Percentiles rank a stretch among this genome's conserved stretches.
Evolutionary conservation across 2,329 filamentous ascomycete species (phyloP).

Genomic region (Claviceps pazoutovae): DNA sequence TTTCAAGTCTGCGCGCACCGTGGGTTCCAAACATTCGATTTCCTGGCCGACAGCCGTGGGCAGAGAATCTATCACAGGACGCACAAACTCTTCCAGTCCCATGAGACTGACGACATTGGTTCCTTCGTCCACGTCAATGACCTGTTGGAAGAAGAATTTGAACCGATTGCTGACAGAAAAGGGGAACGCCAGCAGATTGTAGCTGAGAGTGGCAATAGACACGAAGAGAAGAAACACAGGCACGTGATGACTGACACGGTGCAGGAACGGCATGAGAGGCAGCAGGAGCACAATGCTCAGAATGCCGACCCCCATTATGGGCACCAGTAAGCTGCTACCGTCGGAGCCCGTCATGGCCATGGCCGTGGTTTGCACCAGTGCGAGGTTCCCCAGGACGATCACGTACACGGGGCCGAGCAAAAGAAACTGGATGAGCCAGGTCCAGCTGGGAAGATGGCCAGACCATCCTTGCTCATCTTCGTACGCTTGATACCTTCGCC

Average conservation of each 20-base stretch:
- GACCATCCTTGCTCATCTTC: conserved; percentile 79
- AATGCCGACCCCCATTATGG: conserved; percentile 56
- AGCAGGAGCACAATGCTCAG: conserved; percentile 60
- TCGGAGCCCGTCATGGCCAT: conserved; percentile 74
- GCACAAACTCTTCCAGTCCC: conserved; percentile 54
- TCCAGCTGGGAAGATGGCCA: conserved; percentile 60
- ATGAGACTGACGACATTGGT: conserved; percentile 54
- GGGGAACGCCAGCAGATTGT: conserved; percentile 78
- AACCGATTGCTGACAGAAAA: conserved; percentile 68
- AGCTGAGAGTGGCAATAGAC: conserved; percentile 62
- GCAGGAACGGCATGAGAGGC: conserved; percentile 71
- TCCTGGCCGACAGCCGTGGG: conserved; percentile 55
- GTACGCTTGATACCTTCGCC: conserved; percentile 30
- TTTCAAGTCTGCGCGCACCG: conserved; percentile 31
- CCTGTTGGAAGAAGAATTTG: conserved; percentile 80
- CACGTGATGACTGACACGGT: conserved; percentile 72
- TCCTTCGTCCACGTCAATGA: conserved; percentile 62
- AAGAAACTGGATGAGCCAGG: conserved; percentile 79
- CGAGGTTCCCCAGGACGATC: conserved; percentile 63
- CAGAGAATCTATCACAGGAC: conserved; percentile 50
- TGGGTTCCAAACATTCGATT: conserved; percentile 32
- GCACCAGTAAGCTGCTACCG: conserved; percentile 55
- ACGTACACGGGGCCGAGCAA: conserved; percentile 65
- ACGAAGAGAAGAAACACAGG: conserved; percentile 63
- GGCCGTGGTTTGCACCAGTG: conserved; percentile 56